Percentiles rank a stretch among this genome's conserved stretches.
phyloP scores from a whole-genome alignment of 371 early-diverging fungal species.

The Parasitella parasitica region DNA sequence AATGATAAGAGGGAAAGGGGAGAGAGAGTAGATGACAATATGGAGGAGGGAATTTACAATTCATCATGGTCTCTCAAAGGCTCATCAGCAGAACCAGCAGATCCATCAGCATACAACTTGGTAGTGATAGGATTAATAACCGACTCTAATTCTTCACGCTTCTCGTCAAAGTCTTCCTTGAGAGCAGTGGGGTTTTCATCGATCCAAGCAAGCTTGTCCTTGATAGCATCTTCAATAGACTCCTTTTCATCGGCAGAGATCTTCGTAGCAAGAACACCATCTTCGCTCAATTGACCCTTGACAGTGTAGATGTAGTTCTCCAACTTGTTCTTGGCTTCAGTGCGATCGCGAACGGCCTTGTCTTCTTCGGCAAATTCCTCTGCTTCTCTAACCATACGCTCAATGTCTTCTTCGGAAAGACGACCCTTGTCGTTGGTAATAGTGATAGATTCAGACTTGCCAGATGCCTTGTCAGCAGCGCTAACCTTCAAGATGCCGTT shows the following conservation, averaged over 20 bases:
- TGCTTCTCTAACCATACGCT: conserved; percentile 94
- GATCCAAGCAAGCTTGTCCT: conserved; percentile 84
- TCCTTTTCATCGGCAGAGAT: conserved; percentile 83
- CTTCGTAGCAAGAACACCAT: conserved; percentile 64
- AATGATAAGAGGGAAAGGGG: conserved; percentile 5
- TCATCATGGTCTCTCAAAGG: conserved; percentile 75
- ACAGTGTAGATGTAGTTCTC: conserved; percentile 83
- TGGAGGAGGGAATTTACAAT: conserved; percentile 67
- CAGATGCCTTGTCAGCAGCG: conserved; percentile 96
- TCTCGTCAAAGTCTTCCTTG: conserved; percentile 81
- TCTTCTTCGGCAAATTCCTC: conserved; percentile 90
- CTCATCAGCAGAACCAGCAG: conserved; percentile 59
- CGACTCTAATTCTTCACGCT: conserved; percentile 82
- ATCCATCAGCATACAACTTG: conserved; percentile 74
- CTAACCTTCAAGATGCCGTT: conserved; percentile 98
- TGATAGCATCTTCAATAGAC: conserved; percentile 86
- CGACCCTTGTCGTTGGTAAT: conserved; percentile 96
- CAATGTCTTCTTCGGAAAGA: conserved; percentile 94
- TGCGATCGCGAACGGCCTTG: conserved; percentile 79
- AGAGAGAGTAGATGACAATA: too few relatives aligned
- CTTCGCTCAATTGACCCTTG: conserved; percentile 80
- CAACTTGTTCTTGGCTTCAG: conserved; percentile 83
- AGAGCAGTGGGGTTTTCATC: conserved; percentile 68
- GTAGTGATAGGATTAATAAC: conserved; percentile 86
- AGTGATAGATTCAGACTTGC: conserved; percentile 90